Percentiles rank a stretch among this genome's conserved stretches.
These are phyloP conservation scores for Rhizopogon vulgaris DNA, from an alignment of 768 basidiomycete species.

Conservation along the genomic window DNA sequence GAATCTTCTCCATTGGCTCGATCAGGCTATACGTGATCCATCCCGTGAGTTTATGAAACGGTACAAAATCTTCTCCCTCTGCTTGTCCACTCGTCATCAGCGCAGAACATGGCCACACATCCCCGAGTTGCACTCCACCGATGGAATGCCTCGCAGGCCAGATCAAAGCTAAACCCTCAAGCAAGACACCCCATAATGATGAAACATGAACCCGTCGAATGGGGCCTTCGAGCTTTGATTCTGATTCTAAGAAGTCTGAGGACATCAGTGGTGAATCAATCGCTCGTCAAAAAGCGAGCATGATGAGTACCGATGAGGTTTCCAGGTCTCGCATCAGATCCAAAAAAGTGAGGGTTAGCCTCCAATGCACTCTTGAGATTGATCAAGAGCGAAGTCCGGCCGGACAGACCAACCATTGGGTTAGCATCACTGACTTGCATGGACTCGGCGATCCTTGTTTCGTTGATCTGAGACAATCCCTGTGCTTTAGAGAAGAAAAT, in stretches of 20 bases:
- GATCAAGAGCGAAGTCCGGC: constrained; percentile 70
- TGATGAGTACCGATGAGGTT: constrained; percentile 62
- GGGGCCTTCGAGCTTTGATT: constrained; percentile 39
- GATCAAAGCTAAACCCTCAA: constrained; percentile 77
- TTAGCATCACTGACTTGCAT: constrained; percentile 80
- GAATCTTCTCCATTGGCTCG: constrained; percentile 70
- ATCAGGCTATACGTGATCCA: constrained; percentile 92
- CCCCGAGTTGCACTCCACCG: constrained; percentile 70
- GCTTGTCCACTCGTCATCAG: constrained; percentile 25
- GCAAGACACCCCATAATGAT: constrained; percentile 75
- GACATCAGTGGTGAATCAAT: neutral
- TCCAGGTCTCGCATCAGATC: constrained; percentile 68
- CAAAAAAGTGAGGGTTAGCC: constrained; percentile 64
- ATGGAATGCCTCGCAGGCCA: constrained; percentile 80
- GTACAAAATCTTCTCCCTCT: constrained; percentile 71
- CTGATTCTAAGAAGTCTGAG: constrained; percentile 61
- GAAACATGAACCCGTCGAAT: constrained; percentile 58
- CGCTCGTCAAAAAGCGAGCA: neutral
- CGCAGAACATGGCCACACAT: constrained; percentile 85
- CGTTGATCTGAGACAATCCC: constrained; percentile 61
- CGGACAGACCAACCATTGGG: constrained; percentile 87
- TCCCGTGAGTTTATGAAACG: constrained; percentile 94
- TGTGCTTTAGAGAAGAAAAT: constrained; percentile 40
- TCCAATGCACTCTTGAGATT: constrained; percentile 70
- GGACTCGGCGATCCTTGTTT: constrained; percentile 50